phyloP scores from a whole-genome alignment of 257 asterid genomes.

The Solanum bulbocastanum region DNA sequence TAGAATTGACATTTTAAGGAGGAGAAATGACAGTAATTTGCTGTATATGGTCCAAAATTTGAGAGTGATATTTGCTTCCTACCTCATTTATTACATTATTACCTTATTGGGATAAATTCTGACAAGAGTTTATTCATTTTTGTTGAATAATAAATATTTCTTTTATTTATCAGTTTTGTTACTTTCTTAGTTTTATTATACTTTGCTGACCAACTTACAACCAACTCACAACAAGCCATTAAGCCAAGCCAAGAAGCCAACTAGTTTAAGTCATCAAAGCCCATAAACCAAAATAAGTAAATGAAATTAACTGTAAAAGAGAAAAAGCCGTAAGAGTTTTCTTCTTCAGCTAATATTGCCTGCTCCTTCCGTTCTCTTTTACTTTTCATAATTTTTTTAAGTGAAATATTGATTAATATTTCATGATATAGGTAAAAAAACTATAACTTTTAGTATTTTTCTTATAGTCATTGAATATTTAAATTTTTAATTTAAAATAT shows the following conservation, averaged over 20 bases:
- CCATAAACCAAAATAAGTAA: neutral
- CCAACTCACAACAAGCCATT: neutral
- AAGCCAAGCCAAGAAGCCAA: slow-evolving; percentile 13
- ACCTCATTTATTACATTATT: neutral
- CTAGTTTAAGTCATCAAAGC: neutral
- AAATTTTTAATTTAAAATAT: too few species aligned
- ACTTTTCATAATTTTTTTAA: too few species aligned
- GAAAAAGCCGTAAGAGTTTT: neutral
- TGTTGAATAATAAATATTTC: neutral
- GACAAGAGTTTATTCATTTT: neutral
- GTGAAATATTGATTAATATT: too few species aligned
- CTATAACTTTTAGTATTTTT: too few species aligned
- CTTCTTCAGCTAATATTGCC: neutral
- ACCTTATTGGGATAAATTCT: neutral
- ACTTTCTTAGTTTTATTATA: neutral
- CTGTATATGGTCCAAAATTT: neutral
- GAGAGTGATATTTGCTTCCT: neutral
- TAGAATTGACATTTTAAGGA: neutral
- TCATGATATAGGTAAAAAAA: too few species aligned
- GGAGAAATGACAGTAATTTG: neutral
- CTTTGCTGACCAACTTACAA: slow-evolving; percentile 3
- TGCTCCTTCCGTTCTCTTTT: too few species aligned
- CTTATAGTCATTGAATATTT: fast-evolving
- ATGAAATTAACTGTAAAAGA: neutral
- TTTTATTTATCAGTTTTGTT: neutral